phyloP scores from a whole-genome alignment of 768 basidiomycete species.

The Paxillus rubicundulus region DNA sequence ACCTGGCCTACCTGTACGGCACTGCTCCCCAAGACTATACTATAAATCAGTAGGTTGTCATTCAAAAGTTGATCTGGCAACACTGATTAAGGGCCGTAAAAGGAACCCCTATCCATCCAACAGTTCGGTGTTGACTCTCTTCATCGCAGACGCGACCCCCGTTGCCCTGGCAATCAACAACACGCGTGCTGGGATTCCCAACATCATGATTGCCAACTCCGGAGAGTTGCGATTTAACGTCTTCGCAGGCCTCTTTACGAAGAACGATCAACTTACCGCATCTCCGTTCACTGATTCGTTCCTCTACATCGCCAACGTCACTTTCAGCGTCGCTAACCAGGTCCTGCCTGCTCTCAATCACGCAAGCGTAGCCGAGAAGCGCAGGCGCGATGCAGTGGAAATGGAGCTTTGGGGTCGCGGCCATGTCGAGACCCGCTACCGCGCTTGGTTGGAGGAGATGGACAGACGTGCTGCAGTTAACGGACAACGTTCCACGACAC shows the following conservation, averaged over 20 bases:
- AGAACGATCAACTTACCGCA: slow-evolving; percentile 76
- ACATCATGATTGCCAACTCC: slow-evolving; percentile 63
- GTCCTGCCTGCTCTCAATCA: slow-evolving; percentile 55
- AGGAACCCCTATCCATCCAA: slow-evolving; percentile 65
- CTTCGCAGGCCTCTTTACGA: slow-evolving; percentile 67
- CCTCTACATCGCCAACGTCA: slow-evolving; percentile 56
- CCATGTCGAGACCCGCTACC: slow-evolving; percentile 49
- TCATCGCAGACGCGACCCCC: slow-evolving; percentile 52
- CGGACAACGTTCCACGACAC: slow-evolving; percentile 35
- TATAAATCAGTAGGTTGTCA: slow-evolving; percentile 47
- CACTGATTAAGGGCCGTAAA: neutral
- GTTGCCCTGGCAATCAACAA: slow-evolving; percentile 61
- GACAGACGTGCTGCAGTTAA: slow-evolving; percentile 36
- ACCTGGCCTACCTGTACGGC: slow-evolving; percentile 64
- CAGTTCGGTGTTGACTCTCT: slow-evolving; percentile 56
- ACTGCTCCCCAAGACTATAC: slow-evolving; percentile 76
- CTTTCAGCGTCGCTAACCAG: slow-evolving; percentile 47
- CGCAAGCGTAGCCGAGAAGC: slow-evolving; percentile 37
- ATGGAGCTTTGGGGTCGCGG: slow-evolving; percentile 39
- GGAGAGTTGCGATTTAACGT: slow-evolving; percentile 67
- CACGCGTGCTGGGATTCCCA: slow-evolving; percentile 55
- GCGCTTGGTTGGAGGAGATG: slow-evolving; percentile 61
- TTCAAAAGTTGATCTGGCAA: neutral
- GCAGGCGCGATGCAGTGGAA: slow-evolving; percentile 25
- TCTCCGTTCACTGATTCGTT: slow-evolving; percentile 69